A percentile compares a stretch with the other conserved stretches of the same genome.
These are phyloP conservation scores for Albatrellus ellisii DNA, from an alignment of 768 basidiomycete genomes.

Conservation along the genomic window DNA sequence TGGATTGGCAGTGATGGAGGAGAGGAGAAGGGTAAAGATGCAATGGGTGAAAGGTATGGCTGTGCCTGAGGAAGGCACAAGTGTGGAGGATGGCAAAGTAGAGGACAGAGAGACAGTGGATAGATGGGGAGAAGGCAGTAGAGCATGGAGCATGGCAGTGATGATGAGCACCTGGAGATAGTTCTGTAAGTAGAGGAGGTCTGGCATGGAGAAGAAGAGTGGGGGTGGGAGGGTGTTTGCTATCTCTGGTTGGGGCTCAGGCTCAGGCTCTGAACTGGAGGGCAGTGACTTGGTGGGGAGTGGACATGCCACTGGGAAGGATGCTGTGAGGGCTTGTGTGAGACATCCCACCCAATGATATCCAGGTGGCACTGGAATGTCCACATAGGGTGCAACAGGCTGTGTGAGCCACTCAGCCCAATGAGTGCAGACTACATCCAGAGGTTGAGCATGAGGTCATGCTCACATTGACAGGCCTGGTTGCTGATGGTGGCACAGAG, in stretches of 20 bases:
- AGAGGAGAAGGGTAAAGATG: conserved; percentile 50
- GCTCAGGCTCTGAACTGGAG: background rate
- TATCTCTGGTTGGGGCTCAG: background rate
- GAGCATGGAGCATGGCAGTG: conserved; percentile 41
- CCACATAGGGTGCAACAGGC: background rate
- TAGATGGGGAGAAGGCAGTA: conserved; percentile 38
- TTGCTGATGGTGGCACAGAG: conserved; percentile 33
- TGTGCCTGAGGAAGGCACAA: conserved; percentile 9
- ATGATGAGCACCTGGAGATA: conserved; percentile 55
- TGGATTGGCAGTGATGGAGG: conserved; percentile 34
- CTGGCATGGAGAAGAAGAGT: conserved; percentile 44
- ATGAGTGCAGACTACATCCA: conserved; percentile 24
- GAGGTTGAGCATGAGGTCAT: conserved; percentile 35
- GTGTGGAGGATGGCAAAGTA: too few relatives aligned
- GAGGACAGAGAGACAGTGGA: too few relatives aligned
- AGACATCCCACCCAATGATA: conserved; percentile 35
- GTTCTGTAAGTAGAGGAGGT: conserved; percentile 38
- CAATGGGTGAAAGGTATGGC: conserved; percentile 37
- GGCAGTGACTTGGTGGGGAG: conserved; percentile 11
- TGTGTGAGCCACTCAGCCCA: conserved; percentile 15
- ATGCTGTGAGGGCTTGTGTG: conserved; percentile 29
- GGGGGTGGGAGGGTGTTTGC: conserved; percentile 47
- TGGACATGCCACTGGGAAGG: conserved; percentile 24
- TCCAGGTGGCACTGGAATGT: conserved; percentile 10
- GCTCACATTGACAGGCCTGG: conserved; percentile 43